Base-by-base conservation (phyloP, 2,329 filamentous ascomycete species). In the Xylaria digitata region DNA sequence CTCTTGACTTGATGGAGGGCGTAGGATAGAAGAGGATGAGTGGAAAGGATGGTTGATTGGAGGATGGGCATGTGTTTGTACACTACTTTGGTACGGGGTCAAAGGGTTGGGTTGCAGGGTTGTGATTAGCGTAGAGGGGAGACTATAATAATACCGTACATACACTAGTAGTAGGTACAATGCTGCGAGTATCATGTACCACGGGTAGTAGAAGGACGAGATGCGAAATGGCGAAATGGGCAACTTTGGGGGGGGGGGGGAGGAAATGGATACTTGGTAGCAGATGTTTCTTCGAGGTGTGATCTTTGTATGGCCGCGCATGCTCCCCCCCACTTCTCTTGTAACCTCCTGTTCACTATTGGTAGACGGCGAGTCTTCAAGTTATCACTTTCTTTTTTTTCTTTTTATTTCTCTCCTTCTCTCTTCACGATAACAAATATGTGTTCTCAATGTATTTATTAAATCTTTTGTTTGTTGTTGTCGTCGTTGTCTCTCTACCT, bases 101-200 rank as follows among this genome's bases (percentile, higher is more conserved):
- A 68, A 68, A 68, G 62, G 52, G 61, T 65, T 65, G 57, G 65
- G 56, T 65, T 57, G 58, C 62, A 58, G 49, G 61, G 61, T 57
- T 60, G 49, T 37, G n/a, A 40, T 40, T 40, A 40, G 37, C 13
- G 37, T 13, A 62, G 61, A 56, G 60, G 52, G 9, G 58, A 46
- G 34, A 37, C 49, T 46, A 34, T 55, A 55, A 55, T 55, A 55
- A 55, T 57, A 57, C 40, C 49, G 21, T 46, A 55, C 49, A 49
- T 52, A 37, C 34, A 4, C 37, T 46, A 61, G 61, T 56, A 61
- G 61, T 37, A 63, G 53, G 45, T 52, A 57, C 34, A 43, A 32
- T 34, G 49, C 26, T 26, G 26, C 26, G 26, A 26, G 26, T 26
- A 26, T 26, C 26, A 26, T 26, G 26, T 26, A 26, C 26, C 26